Conservation (phyloP, 257 asterid genomes). For the Penstemon barbatus region DNA sequence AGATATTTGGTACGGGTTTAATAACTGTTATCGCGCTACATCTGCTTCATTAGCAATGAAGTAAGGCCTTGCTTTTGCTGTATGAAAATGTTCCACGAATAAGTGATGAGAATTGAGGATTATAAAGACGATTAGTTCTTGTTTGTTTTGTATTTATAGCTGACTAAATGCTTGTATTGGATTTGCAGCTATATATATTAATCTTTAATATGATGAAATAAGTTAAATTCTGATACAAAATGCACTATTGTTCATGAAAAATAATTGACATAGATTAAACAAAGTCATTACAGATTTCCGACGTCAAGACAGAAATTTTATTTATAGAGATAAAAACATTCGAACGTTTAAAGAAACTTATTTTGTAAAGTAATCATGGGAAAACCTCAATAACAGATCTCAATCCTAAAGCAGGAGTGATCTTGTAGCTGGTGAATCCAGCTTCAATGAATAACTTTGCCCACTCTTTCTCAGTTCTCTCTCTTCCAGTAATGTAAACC, state of each 20-base stretch:
- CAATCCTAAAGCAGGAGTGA: neutral
- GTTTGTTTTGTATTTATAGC: conserved; percentile 2
- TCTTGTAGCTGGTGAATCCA: conserved; percentile 12
- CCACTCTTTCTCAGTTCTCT: conserved; percentile 24
- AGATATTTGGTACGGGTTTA: conserved; percentile 72
- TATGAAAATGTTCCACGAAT: conserved; percentile 15
- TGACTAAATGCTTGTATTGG: conserved; percentile 3
- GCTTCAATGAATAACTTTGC: neutral
- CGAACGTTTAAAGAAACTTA: too few species aligned
- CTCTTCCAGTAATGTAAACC: neutral
- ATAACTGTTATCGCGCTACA: conserved; percentile 47
- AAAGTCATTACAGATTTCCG: too few species aligned
- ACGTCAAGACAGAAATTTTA: too few species aligned
- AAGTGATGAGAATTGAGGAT: conserved; percentile 18
- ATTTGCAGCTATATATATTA: neutral
- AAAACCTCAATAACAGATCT: conserved; percentile 7
- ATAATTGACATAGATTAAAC: too few species aligned
- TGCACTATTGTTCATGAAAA: too few species aligned
- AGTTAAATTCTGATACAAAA: too few species aligned
- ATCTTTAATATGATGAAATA: too few species aligned
- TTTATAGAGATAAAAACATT: too few species aligned
- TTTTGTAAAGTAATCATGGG: neutral
- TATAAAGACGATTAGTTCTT: neutral
- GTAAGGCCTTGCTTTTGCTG: conserved; percentile 5
- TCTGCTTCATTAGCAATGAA: conserved; percentile 28